Evolutionary conservation across 345 rosid genomes (phyloP), one percentile per base, ranked within the genome.

Genomic region (Syzygium aromaticum): DNA sequence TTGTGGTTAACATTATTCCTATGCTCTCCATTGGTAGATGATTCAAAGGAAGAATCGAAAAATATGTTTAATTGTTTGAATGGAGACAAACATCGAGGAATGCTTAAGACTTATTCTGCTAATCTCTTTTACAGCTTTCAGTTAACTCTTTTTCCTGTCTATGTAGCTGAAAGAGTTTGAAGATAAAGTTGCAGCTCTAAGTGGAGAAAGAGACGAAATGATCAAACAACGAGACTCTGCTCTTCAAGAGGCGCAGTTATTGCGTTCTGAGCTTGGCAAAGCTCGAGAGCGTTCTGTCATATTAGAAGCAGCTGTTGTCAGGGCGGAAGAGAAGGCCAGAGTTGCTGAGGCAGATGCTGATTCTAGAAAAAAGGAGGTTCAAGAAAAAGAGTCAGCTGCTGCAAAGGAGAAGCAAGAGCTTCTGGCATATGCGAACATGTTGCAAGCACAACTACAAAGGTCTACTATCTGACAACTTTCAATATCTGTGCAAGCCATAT

Each of bases 211-310:
- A 91, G 95, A 95, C 16, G 94, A 93, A 54, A 84, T 94, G 86
- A 88, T 95, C 28, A 95, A 90, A 93, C 97, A 96, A 91, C 93
- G 96, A 91, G 98, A 95, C 86, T 90, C 96, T 86, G 96, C 98
- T 46, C 33, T 93, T 88, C 94, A 93, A 89, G 99, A 96, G 88
- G 98, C 98, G 86, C 95, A 96, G 89, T 85, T 98, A 90, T 98
- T 98, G 98, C 98, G 98, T 87, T 91, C 95, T 85, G 98, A 96
- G 94, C 97, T 98, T 90, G 98, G 90, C 82, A 96, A 98, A 94
- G 98, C 98, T 86, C 92, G 96, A 91, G 99, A 98, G 86, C 97
- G 92, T 91, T 96, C 84, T 30, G 97, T 95, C 52, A 93, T 94
- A 90, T 92, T 96, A 87, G 99, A 98, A 90, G 99, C 94, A 86